phyloP scores from a whole-genome alignment of 306 rosid genomes.

The Medicago arabica region DNA sequence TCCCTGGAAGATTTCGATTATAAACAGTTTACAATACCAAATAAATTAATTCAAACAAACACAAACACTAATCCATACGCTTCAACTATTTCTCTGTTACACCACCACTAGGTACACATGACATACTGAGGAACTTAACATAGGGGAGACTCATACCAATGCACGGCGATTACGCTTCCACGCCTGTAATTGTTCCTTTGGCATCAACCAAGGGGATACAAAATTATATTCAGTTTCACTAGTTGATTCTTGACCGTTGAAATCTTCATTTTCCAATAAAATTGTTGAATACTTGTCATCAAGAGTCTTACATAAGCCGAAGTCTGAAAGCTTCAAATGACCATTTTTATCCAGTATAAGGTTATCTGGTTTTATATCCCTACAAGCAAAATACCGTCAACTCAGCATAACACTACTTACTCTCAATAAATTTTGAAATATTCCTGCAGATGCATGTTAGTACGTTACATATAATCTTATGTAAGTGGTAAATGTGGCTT shows the following conservation, averaged over 20 bases:
- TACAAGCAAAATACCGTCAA: constrained; percentile 51
- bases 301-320: constrained; percentile 97
- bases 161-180: constrained; percentile 99
- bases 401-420: constrained; percentile 39
- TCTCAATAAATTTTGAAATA: constrained; percentile 27
- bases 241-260: constrained; percentile 61
- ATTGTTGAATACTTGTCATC: constrained; percentile 90
- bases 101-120: not conserved
- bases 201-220: constrained; percentile 89
- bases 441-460: constrained; percentile 25
- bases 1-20: constrained; percentile 8
- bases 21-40: constrained; percentile 22
- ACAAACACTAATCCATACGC: constrained; percentile 20
- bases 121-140: constrained; percentile 31
- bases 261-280: constrained; percentile 85
- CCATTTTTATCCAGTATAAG: constrained; percentile 93
- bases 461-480: constrained; percentile 6
- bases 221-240: constrained; percentile 73
- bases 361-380: constrained; percentile 99
- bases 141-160: constrained; percentile 61
- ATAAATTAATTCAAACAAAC: constrained; percentile 18
- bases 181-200: constrained; percentile 87
- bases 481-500: constrained; percentile 8
- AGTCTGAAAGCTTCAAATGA: constrained; percentile 99
- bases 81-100: constrained; percentile 31